These are phyloP conservation scores for sweet orange (Citrus sinensis) DNA, from an alignment of 345 rosid genomes.

Conservation along the genomic window DNA sequence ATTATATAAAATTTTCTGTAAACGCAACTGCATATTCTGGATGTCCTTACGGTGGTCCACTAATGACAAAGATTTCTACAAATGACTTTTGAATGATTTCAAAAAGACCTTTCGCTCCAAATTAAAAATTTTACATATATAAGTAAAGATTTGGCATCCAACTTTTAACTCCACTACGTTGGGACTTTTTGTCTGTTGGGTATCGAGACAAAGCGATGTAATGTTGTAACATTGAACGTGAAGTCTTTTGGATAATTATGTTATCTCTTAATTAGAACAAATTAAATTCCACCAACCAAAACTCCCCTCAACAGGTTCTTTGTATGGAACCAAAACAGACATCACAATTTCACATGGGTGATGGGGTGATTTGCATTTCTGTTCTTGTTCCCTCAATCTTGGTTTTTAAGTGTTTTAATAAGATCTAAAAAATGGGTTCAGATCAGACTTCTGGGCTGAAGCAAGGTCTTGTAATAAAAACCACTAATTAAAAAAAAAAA, in stretches of 20 bases:
- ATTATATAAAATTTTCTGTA: not conserved
- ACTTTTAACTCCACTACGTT: not conserved
- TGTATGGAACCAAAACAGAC: not conserved
- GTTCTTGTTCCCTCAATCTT: not conserved
- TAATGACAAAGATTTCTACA: not conserved
- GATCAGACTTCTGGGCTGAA: not conserved
- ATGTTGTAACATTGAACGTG: constrained; percentile 19
- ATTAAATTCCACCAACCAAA: constrained; percentile 5
- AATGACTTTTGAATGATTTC: not conserved
- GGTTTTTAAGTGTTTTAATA: too few species aligned
- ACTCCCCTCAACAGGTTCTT: constrained; percentile 2
- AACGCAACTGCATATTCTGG: not conserved
- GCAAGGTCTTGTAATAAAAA: not conserved
- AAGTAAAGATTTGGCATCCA: not conserved
- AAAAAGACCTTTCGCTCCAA: not conserved
- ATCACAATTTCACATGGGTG: not conserved
- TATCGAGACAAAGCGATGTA: not conserved
- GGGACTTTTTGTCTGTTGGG: not conserved
- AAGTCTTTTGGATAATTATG: constrained; percentile 3
- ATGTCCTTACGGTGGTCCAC: not conserved
- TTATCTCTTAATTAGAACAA: not conserved
- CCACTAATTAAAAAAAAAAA: not conserved
- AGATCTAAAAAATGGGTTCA: not conserved
- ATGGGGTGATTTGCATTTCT: not conserved
- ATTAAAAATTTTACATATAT: not conserved